A percentile compares a stretch with the other conserved stretches of the same genome.
These are phyloP conservation scores for Trichophyton verrucosum DNA, from an alignment of 2,329 filamentous ascomycete genomes.

Conservation along the genomic window DNA sequence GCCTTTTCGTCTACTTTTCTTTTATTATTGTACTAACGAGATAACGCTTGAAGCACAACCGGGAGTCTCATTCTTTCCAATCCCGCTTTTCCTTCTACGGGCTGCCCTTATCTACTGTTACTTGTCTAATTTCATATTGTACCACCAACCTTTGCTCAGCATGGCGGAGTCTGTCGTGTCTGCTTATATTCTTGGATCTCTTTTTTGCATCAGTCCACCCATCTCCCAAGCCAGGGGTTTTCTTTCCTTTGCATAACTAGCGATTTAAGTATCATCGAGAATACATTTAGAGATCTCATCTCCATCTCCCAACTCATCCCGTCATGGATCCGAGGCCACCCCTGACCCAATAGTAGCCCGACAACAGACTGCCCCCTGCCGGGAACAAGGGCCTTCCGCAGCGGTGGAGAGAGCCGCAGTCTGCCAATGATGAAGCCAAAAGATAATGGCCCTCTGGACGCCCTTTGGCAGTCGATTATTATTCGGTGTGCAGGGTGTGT, in stretches of 20 bases:
- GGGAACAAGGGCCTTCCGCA: too few species aligned
- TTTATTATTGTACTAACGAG: background rate
- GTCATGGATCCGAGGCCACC: too few species aligned
- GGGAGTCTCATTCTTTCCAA: background rate
- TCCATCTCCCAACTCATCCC: too few species aligned
- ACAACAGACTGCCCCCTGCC: too few species aligned
- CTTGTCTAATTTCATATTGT: background rate
- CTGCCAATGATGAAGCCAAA: too few species aligned
- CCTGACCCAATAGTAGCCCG: too few species aligned
- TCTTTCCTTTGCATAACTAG: background rate
- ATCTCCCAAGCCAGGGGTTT: background rate
- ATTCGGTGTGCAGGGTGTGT: too few species aligned
- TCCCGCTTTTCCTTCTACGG: background rate
- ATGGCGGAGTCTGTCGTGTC: background rate
- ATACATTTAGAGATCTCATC: background rate
- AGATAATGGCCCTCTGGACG: too few species aligned
- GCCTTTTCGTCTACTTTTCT: too few species aligned
- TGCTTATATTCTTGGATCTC: background rate
- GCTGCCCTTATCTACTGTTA: background rate
- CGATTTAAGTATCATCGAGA: background rate
- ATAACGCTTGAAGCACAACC: background rate
- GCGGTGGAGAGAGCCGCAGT: too few species aligned
- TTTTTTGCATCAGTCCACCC: background rate
- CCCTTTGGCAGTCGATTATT: too few species aligned
- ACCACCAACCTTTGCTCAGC: background rate